Conservation (phyloP, 441 rosid species). For the Pelargonium citronellum region DNA sequence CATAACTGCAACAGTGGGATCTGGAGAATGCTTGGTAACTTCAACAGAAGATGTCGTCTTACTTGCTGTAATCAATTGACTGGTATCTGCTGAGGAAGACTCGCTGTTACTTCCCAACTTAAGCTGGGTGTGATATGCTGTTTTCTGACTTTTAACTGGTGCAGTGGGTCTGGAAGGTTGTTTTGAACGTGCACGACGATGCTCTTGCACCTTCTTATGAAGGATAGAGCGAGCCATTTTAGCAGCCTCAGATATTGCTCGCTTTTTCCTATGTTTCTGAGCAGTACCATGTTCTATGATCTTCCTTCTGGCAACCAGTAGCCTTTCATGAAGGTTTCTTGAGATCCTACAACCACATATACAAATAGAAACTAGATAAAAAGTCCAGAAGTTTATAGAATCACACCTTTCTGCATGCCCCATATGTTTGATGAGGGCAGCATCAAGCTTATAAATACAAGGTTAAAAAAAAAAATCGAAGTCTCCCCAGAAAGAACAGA, state of each 20-base stretch:
- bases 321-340: conserved; percentile 48
- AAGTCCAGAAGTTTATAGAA: conserved; percentile 15
- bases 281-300: conserved; percentile 44
- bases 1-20: conserved; percentile 4
- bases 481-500: neutral
- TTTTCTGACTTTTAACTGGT: neutral
- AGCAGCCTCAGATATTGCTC: conserved; percentile 56
- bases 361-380: conserved; percentile 18
- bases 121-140: conserved; percentile 30
- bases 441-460: neutral
- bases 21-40: conserved; percentile 27
- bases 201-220: conserved; percentile 50
- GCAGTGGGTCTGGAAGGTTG: conserved; percentile 30
- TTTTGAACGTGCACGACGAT: conserved; percentile 42
- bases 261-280: conserved; percentile 43
- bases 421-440: neutral
- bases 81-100: conserved; percentile 22
- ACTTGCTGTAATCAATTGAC: conserved; percentile 15
- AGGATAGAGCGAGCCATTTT: conserved; percentile 51
- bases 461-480: neutral
- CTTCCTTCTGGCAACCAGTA: conserved; percentile 43
- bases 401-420: neutral
- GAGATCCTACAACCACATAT: conserved; percentile 45
- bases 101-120: conserved; percentile 20
- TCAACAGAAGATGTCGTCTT: conserved; percentile 25